Evolutionary conservation across 257 asterid species (phyloP), one percentile per base, ranked within the genome.

Genomic region (Plectranthus barbatus): DNA sequence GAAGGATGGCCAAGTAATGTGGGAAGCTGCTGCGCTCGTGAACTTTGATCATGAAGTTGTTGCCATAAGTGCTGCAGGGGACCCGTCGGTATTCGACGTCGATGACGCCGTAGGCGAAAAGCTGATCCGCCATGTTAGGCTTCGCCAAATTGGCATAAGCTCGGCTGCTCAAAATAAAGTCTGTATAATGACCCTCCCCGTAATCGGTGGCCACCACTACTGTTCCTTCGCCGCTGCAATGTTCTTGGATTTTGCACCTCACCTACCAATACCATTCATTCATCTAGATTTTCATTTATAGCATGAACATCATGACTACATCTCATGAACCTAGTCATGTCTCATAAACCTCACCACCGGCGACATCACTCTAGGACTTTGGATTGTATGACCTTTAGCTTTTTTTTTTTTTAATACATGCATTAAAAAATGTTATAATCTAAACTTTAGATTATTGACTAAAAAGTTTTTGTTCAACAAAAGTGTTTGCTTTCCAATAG

Each of bases 151-250:
- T 80, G 0, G 84, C 74, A 24, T 83, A 90, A 12, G 86, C 97
- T 1, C 84, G 52, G 0, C 19, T 18, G 66, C 77, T 87, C 7
- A 87, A 69, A n/a, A 90, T 62, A 61, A 90, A 90, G 76, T 87
- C 97, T 0, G 97, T 77, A 37, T 68, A 2, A 65, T 73, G 72
- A 7, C 96, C 95, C 54, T 29, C 93, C 0, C 92, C 97, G 17
- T 62, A 80, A 66, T 90, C 97, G 0, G 97, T 87, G 60, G 77
- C 96, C 2, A 90, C 84, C 3, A 85, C 67, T 13, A 19, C 75
- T 0, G 79, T 74, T 23, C 97, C 97, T 1, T 80, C 95, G 0
- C 76, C 82, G 14, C 48, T 80, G 78, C 97, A 90, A 9, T 78
- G 76, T 41, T 77, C 29, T 4, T 88, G 65, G 60, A 85, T 66